phyloP scores from a whole-genome alignment of 2,329 filamentous ascomycete genomes.

The Exserohilum turcica region DNA sequence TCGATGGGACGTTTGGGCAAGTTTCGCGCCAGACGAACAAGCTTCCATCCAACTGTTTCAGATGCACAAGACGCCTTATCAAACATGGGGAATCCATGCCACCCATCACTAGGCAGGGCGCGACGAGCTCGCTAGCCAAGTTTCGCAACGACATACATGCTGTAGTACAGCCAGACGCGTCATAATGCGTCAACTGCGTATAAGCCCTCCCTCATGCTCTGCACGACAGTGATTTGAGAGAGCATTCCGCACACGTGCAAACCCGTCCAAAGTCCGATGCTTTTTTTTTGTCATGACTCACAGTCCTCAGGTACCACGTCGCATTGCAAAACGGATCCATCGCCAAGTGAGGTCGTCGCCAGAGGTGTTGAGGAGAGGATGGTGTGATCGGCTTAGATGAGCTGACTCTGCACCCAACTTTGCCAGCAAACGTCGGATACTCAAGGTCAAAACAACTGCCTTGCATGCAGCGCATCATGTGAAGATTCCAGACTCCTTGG shows the following conservation, averaged over 20 bases:
- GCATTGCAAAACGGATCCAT: constrained; percentile 21
- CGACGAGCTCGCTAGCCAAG: constrained; percentile 24
- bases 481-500: constrained; percentile 26
- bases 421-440: constrained; percentile 35
- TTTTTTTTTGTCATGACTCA: not conserved
- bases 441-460: constrained; percentile 34
- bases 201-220: constrained; percentile 51
- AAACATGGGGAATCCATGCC: constrained; percentile 23
- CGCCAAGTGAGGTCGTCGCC: not conserved
- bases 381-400: not conserved
- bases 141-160: constrained; percentile 23
- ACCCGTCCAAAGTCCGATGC: constrained; percentile 31
- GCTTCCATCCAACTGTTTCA: not conserved
- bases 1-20: constrained; percentile 15
- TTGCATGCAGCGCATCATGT: constrained; percentile 27
- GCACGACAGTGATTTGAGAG: constrained; percentile 46
- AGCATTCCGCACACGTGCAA: constrained; percentile 42
- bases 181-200: constrained; percentile 57
- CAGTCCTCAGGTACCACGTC: not conserved
- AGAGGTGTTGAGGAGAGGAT: not conserved
- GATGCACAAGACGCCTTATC: not conserved
- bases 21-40: not conserved
- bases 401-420: constrained; percentile 18
- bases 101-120: constrained; percentile 27
- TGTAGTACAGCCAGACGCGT: constrained; percentile 28